phyloP scores from a whole-genome alignment of 805 yeast species.

The Phaffomyces thermotolerans region DNA sequence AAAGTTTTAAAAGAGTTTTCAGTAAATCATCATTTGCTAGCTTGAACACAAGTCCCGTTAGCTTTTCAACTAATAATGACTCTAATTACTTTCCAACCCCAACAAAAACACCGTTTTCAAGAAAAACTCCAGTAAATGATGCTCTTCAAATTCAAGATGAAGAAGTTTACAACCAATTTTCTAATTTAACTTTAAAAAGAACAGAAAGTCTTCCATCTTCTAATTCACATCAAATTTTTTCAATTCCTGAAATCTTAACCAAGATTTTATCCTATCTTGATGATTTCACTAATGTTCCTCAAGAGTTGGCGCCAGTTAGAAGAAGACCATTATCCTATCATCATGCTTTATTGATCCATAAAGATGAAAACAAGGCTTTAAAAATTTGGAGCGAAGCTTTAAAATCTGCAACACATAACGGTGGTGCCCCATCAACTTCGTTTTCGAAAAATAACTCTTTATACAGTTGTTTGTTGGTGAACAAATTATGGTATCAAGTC shows the following conservation, averaged over 20 bases:
- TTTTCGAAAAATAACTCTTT: conserved; percentile 26
- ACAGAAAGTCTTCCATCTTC: neutral
- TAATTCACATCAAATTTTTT: conserved; percentile 39
- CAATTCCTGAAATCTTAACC: conserved; percentile 68
- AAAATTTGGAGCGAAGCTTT: conserved; percentile 34
- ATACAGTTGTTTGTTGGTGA: conserved; percentile 61
- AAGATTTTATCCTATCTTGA: conserved; percentile 59
- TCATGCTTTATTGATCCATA: conserved; percentile 64
- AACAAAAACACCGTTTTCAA: neutral
- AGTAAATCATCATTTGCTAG: conserved; percentile 3
- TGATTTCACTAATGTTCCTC: conserved; percentile 46
- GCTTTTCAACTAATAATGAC: neutral
- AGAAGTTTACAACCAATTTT: conserved; percentile 8
- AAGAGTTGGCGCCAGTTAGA: conserved; percentile 51
- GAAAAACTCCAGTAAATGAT: neutral
- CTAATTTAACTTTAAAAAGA: conserved; percentile 6
- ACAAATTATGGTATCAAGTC: conserved; percentile 53
- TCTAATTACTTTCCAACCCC: conserved; percentile 1
- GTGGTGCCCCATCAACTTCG: conserved; percentile 18
- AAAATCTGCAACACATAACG: conserved; percentile 4
- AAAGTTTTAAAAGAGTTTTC: conserved; percentile 20
- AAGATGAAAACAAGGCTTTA: conserved; percentile 41
- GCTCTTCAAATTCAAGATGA: neutral
- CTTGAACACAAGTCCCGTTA: neutral
- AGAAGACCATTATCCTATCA: conserved; percentile 61